These are phyloP conservation scores for Hypsizygus ulmarius DNA, from an alignment of 1,284 basidiomycete genomes.

Conservation along the genomic window DNA sequence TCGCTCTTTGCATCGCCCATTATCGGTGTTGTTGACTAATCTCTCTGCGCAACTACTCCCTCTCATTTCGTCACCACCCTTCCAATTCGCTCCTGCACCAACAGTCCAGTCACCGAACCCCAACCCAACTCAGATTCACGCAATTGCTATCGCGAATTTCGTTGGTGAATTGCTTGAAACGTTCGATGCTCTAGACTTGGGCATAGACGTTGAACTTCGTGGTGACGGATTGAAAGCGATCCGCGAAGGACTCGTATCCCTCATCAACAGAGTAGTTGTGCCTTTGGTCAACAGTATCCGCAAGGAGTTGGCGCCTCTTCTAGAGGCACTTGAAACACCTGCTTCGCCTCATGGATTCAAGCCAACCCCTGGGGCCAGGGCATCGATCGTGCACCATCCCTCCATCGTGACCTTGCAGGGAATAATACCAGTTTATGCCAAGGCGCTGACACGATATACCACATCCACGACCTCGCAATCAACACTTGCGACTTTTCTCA, in stretches of 20 bases:
- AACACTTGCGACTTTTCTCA: conserved; percentile 63
- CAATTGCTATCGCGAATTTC: conserved; percentile 62
- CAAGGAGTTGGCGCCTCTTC: conserved; percentile 54
- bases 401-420: conserved; percentile 57
- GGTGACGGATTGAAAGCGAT: conserved; percentile 64
- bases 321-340: conserved; percentile 58
- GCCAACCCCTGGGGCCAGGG: conserved; percentile 35
- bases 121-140: conserved; percentile 70
- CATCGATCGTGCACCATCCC: conserved; percentile 45
- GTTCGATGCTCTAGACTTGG: conserved; percentile 63
- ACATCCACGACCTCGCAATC: conserved; percentile 51
- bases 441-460: conserved; percentile 56
- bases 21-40: conserved; percentile 70
- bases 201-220: conserved; percentile 55
- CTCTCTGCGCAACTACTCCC: conserved; percentile 65
- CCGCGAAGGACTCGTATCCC: conserved; percentile 63
- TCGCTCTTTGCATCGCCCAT: conserved; percentile 68
- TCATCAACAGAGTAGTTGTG: conserved; percentile 62
- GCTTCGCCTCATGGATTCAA: conserved; percentile 34
- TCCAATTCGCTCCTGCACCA: conserved; percentile 50
- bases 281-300: conserved; percentile 63
- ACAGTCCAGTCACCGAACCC: conserved; percentile 48
- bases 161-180: conserved; percentile 68
- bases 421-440: conserved; percentile 58
- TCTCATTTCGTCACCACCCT: conserved; percentile 60